phyloP scores from a whole-genome alignment of 2,329 filamentous ascomycete species.

The Mycosphaerella sp. region DNA sequence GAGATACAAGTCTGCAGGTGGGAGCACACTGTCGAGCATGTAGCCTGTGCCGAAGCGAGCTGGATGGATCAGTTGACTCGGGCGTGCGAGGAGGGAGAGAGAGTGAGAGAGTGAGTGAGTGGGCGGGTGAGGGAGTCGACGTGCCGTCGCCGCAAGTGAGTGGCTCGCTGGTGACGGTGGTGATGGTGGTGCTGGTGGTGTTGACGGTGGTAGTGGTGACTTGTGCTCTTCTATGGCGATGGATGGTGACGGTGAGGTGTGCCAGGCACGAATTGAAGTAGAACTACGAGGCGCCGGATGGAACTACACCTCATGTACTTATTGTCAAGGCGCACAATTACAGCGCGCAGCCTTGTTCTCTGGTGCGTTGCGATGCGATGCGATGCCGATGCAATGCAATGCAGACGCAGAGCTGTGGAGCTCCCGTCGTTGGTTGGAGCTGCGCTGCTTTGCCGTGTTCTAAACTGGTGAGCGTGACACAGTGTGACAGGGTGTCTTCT shows the following conservation, averaged over 20 bases:
- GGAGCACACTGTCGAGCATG: neutral
- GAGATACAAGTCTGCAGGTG: conserved; percentile 7
- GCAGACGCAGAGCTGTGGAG: neutral
- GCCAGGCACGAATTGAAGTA: neutral
- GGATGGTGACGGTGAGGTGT: neutral
- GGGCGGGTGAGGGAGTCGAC: neutral
- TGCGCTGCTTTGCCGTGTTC: too few relatives aligned
- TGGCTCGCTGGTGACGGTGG: neutral
- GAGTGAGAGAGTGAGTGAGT: neutral
- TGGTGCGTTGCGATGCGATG: too few relatives aligned
- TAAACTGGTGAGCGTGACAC: too few relatives aligned
- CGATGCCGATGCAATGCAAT: neutral
- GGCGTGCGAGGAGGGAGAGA: too few relatives aligned
- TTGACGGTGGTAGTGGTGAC: neutral
- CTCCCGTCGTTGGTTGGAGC: neutral
- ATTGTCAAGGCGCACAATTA: conserved; percentile 1
- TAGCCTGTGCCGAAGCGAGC: neutral
- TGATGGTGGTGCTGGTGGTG: neutral
- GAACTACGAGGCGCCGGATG: neutral
- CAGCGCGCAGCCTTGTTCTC: neutral
- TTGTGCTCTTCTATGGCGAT: too few relatives aligned
- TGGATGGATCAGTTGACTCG: neutral
- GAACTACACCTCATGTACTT: neutral
- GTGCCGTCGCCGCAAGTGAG: neutral
- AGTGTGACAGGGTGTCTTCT: too few relatives aligned